phyloP scores from a whole-genome alignment of 129 eudicot species.

The Pulicaria dysenterica region DNA sequence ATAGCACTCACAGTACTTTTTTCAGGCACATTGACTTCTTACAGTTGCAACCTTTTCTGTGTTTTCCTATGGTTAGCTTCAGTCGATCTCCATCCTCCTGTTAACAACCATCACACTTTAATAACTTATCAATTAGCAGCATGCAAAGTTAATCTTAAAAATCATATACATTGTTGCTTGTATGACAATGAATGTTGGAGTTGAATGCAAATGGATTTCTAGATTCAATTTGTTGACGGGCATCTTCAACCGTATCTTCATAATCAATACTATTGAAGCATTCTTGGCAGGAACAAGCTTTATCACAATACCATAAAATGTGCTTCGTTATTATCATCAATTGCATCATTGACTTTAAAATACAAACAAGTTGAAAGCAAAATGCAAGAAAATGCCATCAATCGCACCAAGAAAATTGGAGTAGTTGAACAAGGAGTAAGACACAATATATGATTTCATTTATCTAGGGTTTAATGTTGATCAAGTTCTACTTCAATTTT shows the following conservation, averaged over 20 bases:
- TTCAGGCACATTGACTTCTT: constrained; percentile 76
- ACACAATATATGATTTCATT: too few species aligned
- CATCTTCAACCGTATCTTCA: constrained; percentile 60
- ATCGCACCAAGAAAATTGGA: neutral
- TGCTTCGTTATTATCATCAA: neutral
- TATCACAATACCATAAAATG: constrained; percentile 54
- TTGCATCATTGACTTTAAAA: constrained; percentile 1
- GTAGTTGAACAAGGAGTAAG: too few species aligned
- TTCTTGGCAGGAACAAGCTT: constrained; percentile 70
- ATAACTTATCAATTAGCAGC: neutral
- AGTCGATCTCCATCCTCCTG: constrained; percentile 50
- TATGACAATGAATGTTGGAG: constrained; percentile 47
- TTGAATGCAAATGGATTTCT: constrained; percentile 79
- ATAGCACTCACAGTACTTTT: constrained; percentile 83
- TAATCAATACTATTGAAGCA: constrained; percentile 65
- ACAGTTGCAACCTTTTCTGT: constrained; percentile 88
- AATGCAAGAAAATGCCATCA: neutral
- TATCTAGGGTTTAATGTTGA: neutral
- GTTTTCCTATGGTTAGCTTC: constrained; percentile 57
- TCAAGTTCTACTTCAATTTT: too few species aligned
- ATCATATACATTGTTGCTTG: constrained; percentile 38
- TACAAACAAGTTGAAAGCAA: neutral
- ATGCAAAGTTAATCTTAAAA: neutral
- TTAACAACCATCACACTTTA: constrained; percentile 4
- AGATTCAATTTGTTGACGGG: constrained; percentile 54